These are phyloP conservation scores for Edaphochlamys debaryana DNA, from an alignment of 139 green algal genomes.

Conservation along the genomic window DNA sequence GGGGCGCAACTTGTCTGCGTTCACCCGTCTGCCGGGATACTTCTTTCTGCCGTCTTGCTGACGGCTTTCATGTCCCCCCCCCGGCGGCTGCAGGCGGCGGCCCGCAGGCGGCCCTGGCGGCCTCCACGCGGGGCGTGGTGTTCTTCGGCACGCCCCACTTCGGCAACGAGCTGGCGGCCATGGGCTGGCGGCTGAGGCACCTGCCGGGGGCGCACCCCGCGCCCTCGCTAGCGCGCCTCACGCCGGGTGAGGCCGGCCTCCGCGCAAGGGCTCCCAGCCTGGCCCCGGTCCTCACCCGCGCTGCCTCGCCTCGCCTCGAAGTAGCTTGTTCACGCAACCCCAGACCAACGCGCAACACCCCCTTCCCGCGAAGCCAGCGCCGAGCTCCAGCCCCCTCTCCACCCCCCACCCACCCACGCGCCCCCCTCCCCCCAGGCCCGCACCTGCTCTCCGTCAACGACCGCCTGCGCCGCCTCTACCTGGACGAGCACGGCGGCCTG, in stretches of 20 bases:
- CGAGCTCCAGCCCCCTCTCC: too few relatives aligned
- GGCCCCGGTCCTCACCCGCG: too few relatives aligned
- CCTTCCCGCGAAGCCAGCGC: neutral
- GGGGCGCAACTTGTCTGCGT: too few relatives aligned
- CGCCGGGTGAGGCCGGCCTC: slow-evolving; percentile 46
- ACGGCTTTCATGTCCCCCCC: too few relatives aligned
- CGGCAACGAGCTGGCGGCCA: slow-evolving; percentile 77
- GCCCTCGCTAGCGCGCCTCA: slow-evolving; percentile 70
- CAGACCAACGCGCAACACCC: neutral
- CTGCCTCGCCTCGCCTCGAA: too few relatives aligned
- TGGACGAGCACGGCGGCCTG: slow-evolving; percentile 18
- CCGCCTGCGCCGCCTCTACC: slow-evolving; percentile 56
- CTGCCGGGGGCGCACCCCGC: slow-evolving; percentile 68
- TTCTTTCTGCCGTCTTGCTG: too few relatives aligned
- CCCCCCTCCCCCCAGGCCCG: slow-evolving; percentile 53
- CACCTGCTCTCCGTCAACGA: slow-evolving; percentile 77
- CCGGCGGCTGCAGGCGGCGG: slow-evolving; percentile 16
- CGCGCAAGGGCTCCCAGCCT: too few relatives aligned
- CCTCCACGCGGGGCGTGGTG: slow-evolving; percentile 67
- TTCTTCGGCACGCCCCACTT: slow-evolving; percentile 87
- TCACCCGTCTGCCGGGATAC: too few relatives aligned
- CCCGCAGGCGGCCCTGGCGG: slow-evolving; percentile 47
- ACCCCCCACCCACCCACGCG: too few relatives aligned
- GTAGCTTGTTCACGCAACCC: too few relatives aligned
- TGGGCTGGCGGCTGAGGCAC: slow-evolving; percentile 83